phyloP scores from a whole-genome alignment of 345 rosid genomes.

The Viola odorata region DNA sequence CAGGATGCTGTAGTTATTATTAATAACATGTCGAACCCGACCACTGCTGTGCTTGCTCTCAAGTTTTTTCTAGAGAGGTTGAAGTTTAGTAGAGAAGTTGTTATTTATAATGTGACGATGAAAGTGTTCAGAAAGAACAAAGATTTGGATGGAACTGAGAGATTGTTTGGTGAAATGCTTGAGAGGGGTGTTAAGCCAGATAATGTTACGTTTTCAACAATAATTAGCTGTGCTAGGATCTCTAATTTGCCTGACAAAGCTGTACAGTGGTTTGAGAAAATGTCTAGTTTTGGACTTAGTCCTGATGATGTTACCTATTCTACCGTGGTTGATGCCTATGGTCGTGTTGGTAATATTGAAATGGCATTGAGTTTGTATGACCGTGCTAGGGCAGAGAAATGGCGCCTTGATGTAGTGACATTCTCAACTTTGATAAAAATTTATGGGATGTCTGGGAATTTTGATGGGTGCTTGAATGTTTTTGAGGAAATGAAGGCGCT shows the following conservation, averaged over 20 bases:
- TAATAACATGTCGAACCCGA: constrained; percentile 74
- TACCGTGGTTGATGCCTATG: constrained; percentile 79
- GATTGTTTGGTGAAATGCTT: constrained; percentile 71
- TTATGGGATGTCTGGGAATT: constrained; percentile 53
- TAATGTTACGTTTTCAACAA: constrained; percentile 64
- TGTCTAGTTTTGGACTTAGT: constrained; percentile 50
- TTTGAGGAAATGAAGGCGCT: constrained; percentile 90
- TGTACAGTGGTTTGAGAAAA: constrained; percentile 89
- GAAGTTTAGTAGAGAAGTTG: constrained; percentile 41
- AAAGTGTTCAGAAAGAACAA: constrained; percentile 64
- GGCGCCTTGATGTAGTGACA: constrained; percentile 60
- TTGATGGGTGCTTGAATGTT: constrained; percentile 88
- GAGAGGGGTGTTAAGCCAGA: constrained; percentile 63
- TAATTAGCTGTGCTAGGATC: constrained; percentile 69
- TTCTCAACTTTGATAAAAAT: constrained; percentile 74
- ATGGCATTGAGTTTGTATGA: constrained; percentile 85
- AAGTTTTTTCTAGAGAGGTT: constrained; percentile 39
- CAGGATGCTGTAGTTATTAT: constrained; percentile 81
- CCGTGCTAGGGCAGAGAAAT: constrained; percentile 78
- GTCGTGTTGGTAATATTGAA: constrained; percentile 62
- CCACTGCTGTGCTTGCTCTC: constrained; percentile 53
- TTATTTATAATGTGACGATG: constrained; percentile 73
- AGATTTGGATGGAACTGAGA: constrained; percentile 58
- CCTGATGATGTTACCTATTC: constrained; percentile 69
- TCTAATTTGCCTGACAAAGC: constrained; percentile 52